These are phyloP conservation scores for Wakefieldia striispora DNA, from an alignment of 768 basidiomycete species.

Conservation along the genomic window DNA sequence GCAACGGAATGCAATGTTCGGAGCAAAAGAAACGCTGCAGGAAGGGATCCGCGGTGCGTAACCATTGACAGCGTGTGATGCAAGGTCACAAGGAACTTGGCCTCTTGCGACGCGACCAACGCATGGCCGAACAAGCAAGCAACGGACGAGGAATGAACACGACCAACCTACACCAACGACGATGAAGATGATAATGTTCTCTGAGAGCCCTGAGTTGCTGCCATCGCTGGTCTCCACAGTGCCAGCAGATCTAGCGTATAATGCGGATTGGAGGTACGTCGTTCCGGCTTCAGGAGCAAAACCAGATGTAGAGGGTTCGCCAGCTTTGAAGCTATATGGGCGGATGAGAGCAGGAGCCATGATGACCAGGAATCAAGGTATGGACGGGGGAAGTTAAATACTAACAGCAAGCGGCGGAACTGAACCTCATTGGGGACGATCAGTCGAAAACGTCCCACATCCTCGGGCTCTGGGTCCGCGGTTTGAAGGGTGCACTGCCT, in stretches of 20 bases:
- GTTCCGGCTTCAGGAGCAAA: neutral
- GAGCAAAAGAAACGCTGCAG: neutral
- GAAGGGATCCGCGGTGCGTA: neutral
- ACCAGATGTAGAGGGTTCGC: neutral
- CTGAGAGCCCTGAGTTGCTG: slow-evolving; percentile 4
- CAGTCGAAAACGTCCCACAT: slow-evolving; percentile 2
- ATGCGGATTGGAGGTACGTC: slow-evolving; percentile 3
- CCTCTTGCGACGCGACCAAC: neutral
- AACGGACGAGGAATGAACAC: slow-evolving; percentile 4
- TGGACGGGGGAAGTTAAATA: slow-evolving; percentile 17
- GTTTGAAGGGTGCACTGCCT: slow-evolving; percentile 15
- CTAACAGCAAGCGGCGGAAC: slow-evolving; percentile 7
- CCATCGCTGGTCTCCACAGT: neutral
- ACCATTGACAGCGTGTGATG: neutral
- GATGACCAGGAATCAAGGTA: neutral
- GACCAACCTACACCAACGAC: slow-evolving; percentile 26
- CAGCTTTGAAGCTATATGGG: neutral
- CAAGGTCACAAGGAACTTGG: neutral
- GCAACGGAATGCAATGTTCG: neutral
- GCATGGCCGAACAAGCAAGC: slow-evolving; percentile 1
- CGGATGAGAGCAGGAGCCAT: slow-evolving; percentile 11
- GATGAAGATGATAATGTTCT: slow-evolving; percentile 23
- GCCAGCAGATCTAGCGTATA: slow-evolving; percentile 11
- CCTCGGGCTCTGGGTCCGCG: slow-evolving; percentile 1
- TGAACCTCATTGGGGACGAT: slow-evolving; percentile 4